These are phyloP conservation scores for Platismatia glauca DNA, from an alignment of 495 filamentous ascomycete genomes.

Conservation along the genomic window DNA sequence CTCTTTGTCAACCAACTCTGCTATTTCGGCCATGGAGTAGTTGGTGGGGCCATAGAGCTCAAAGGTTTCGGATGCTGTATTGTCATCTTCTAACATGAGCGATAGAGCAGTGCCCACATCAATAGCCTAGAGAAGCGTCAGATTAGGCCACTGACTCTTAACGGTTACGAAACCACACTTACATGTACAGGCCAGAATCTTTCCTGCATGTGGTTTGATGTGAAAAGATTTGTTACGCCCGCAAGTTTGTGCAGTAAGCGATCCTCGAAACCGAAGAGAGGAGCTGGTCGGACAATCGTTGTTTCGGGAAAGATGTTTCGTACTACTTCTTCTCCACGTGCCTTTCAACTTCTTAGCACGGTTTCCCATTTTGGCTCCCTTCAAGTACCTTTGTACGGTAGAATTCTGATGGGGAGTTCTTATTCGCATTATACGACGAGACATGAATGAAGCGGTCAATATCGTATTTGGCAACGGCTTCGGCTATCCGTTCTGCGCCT, in stretches of 20 bases:
- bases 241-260: conserved; percentile 81
- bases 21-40: conserved; percentile 81
- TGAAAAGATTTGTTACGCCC: conserved; percentile 67
- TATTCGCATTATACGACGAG: conserved; percentile 85
- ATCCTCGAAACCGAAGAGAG: conserved; percentile 92
- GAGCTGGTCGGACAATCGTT: conserved; percentile 90
- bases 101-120: conserved; percentile 87
- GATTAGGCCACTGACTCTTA: neutral
- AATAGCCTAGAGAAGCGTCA: conserved; percentile 49
- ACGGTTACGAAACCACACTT: conserved; percentile 29
- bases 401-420: conserved; percentile 73
- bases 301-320: conserved; percentile 94
- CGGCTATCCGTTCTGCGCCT: conserved; percentile 86
- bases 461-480: conserved; percentile 97
- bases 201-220: conserved; percentile 86
- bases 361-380: conserved; percentile 7
- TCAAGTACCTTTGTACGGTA: conserved; percentile 72
- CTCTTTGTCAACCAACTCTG: conserved; percentile 79
- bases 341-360: conserved; percentile 38
- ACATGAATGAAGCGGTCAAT: conserved; percentile 95
- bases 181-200: conserved; percentile 88
- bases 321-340: conserved; percentile 69
- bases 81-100: conserved; percentile 80
- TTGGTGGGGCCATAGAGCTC: conserved; percentile 93
- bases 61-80: conserved; percentile 78